These are phyloP conservation scores for Galerina sulciceps DNA, from an alignment of 768 basidiomycete genomes.

Conservation along the genomic window DNA sequence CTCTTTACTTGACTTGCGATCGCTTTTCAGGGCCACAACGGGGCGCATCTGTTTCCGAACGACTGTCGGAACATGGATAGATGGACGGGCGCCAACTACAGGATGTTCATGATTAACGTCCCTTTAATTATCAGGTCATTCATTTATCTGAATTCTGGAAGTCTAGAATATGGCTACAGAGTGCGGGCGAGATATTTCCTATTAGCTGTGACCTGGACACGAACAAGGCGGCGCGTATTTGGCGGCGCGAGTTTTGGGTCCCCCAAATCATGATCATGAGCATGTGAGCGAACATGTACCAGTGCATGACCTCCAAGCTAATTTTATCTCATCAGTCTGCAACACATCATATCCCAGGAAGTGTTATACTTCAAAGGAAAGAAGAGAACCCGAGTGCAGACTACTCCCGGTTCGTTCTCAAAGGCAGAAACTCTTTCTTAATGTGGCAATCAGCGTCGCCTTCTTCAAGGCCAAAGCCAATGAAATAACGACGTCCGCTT, in stretches of 20 bases:
- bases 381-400: not conserved
- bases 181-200: not conserved
- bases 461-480: not conserved
- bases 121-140: not conserved
- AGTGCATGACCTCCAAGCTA: not conserved
- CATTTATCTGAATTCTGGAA: not conserved
- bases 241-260: constrained; percentile 3
- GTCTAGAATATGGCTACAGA: not conserved
- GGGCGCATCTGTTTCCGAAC: not conserved
- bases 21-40: not conserved
- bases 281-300: constrained; percentile 3
- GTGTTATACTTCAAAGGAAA: not conserved
- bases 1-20: not conserved
- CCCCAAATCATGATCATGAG: not conserved
- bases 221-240: not conserved
- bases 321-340: not conserved
- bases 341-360: not conserved
- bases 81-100: constrained; percentile 1
- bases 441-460: constrained; percentile 1
- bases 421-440: not conserved
- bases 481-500: not conserved
- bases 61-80: constrained; percentile 1
- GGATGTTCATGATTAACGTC: not conserved
- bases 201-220: not conserved
- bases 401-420: not conserved